phyloP scores from a whole-genome alignment of 2,329 filamentous ascomycete genomes.

The Aspergillus nomiae region DNA sequence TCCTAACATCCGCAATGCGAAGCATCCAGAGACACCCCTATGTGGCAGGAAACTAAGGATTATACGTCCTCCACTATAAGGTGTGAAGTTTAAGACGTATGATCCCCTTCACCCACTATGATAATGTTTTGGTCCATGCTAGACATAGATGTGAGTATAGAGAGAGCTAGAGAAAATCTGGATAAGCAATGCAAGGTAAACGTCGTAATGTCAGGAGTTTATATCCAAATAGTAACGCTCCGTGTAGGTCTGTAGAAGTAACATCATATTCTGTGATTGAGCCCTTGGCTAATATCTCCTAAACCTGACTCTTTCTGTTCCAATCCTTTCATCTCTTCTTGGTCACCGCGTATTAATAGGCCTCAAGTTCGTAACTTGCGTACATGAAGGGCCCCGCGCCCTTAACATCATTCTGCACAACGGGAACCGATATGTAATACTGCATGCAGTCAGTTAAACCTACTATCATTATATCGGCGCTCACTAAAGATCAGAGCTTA shows the following conservation, averaged over 20 bases:
- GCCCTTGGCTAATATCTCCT: background rate
- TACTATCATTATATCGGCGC: background rate
- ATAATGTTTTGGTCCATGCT: no score
- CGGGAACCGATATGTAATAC: slow-evolving; percentile 20
- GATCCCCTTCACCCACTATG: no score
- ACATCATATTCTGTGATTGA: fast-evolving
- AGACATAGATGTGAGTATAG: no score
- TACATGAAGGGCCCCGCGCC: slow-evolving; percentile 21
- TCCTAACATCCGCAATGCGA: no score
- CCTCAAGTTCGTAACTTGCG: slow-evolving; percentile 19
- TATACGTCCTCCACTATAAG: no score
- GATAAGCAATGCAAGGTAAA: fast-evolving
- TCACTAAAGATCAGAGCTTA: background rate
- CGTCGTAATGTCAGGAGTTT: no score
- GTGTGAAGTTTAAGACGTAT: no score
- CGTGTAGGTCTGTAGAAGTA: background rate
- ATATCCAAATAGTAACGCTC: no score
- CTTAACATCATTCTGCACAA: slow-evolving; percentile 17
- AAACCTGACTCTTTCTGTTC: background rate
- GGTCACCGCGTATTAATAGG: background rate
- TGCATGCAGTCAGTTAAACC: background rate
- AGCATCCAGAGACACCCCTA: no score
- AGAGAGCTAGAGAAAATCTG: fast-evolving
- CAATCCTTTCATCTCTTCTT: background rate
- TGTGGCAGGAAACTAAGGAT: no score